These are phyloP conservation scores for Omphalotus olearius DNA, from an alignment of 1,284 basidiomycete species.

Conservation along the genomic window DNA sequence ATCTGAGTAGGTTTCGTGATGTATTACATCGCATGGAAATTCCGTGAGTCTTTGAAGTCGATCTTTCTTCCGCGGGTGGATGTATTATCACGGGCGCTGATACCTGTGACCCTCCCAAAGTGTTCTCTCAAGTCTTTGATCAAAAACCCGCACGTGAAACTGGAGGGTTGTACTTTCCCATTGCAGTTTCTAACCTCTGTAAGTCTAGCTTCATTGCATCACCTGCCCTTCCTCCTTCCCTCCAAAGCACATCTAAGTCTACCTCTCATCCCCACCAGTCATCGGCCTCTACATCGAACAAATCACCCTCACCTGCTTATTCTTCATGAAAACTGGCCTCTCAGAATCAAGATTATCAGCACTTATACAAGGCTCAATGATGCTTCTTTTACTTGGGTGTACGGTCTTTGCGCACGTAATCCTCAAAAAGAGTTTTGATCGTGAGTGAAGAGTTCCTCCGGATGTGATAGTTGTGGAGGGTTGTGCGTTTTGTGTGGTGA, in stretches of 20 bases:
- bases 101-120: too few species aligned
- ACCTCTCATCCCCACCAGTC: conserved; percentile 29
- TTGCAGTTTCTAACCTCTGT: conserved; percentile 69
- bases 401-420: conserved; percentile 45
- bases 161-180: conserved; percentile 65
- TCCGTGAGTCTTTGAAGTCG: conserved; percentile 36
- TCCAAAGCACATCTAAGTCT: background rate
- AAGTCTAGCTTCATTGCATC: too few species aligned
- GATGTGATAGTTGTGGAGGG: too few species aligned
- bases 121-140: conserved; percentile 58
- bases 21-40: conserved; percentile 61
- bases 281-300: conserved; percentile 70
- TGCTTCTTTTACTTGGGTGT: conserved; percentile 57
- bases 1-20: conserved; percentile 54
- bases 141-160: conserved; percentile 45
- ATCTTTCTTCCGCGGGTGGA: too few species aligned
- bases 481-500: too few species aligned
- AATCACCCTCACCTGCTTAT: conserved; percentile 60
- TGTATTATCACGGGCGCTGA: background rate
- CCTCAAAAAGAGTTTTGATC: conserved; percentile 36
- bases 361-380: conserved; percentile 53
- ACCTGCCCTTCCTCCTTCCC: background rate
- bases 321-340: conserved; percentile 51
- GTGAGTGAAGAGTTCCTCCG: conserved; percentile 25
- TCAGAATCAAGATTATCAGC: conserved; percentile 27